phyloP scores from a whole-genome alignment of 805 yeast genomes.

The Komagataella ulmi region DNA sequence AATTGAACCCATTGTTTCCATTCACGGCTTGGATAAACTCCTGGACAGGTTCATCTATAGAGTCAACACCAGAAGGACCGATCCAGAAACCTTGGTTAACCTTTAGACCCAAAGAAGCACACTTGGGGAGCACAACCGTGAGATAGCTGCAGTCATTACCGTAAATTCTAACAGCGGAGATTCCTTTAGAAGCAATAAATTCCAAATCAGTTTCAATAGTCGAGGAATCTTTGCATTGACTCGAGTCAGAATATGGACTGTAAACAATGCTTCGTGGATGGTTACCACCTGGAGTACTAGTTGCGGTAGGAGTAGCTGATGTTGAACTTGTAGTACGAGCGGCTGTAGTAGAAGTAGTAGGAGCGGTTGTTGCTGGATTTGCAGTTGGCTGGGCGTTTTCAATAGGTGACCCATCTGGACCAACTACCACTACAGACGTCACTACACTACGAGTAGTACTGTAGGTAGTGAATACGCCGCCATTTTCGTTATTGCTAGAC shows the following conservation, averaged over 20 bases:
- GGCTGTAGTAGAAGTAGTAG: slow-evolving; percentile 1
- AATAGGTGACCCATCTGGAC: slow-evolving; percentile 5
- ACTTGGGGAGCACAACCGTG: slow-evolving; percentile 48
- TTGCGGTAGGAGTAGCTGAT: slow-evolving; percentile 13
- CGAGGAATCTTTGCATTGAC: slow-evolving; percentile 48
- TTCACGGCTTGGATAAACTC: slow-evolving; percentile 34
- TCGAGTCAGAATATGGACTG: slow-evolving; percentile 64
- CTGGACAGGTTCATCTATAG: slow-evolving; percentile 47
- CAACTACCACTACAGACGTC: slow-evolving; percentile 6
- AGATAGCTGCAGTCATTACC: slow-evolving; percentile 79
- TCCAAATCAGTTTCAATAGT: slow-evolving; percentile 46
- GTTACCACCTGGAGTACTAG: slow-evolving; percentile 14
- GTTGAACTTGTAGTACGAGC: slow-evolving; percentile 1
- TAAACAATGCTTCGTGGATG: slow-evolving; percentile 53
- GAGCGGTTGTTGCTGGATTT: slow-evolving; percentile 5
- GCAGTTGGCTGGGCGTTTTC: slow-evolving; percentile 3
- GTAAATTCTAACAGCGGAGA: slow-evolving; percentile 58
- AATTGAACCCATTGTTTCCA: slow-evolving; percentile 27
- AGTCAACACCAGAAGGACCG: slow-evolving; percentile 44
- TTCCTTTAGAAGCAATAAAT: slow-evolving; percentile 45
- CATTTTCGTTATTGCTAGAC: background rate
- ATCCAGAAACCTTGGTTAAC: slow-evolving; percentile 89
- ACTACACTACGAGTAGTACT: slow-evolving; percentile 7
- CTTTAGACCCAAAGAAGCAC: slow-evolving; percentile 43
- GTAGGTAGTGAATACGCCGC: slow-evolving; percentile 1